Base-by-base conservation (phyloP, 805 yeast species). In the Clavispora santaluciae region DNA sequence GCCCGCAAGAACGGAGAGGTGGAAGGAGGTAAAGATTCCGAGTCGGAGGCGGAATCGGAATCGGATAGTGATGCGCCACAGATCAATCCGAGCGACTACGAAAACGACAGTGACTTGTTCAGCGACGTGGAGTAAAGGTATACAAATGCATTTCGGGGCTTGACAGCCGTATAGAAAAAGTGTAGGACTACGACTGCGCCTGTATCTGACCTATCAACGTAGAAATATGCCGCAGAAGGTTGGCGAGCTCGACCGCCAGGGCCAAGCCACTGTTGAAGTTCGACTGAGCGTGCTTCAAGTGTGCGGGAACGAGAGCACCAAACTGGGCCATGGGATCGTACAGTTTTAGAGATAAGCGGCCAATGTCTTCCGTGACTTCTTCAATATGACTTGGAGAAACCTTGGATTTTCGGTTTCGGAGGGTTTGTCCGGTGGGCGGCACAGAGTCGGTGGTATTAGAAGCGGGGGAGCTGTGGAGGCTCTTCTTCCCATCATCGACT, bases 41-140 rank as follows among this genome's bases (percentile, higher is more conserved):
- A 43, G n/a, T 56, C 45, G 20, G 55, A 45, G 18, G 62, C 54
- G 6, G 43, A 40, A 18, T 6, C 30, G 16, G 28, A 15, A 13
- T 9, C 7, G 2, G 60, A 46, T 18, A 46, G 54, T 20, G 70
- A 65, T 41, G 70, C 55, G 39, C 64, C 65, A 6, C 63, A 63
- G 41, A 60, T 69, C 40, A 56, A 66, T 40, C 64, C 71, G 6
- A 68, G 60, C 35, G 74, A 66, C 63, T 78, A 68, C 61, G 81
- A 61, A 58, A 65, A 54, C 64, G 81, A 63, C 61, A 73, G 69
- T 59, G 79, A 65, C 60, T 72, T 62, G 61, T 72, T 56, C 54
- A 66, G 66, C 55, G 72, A 59, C 40, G 48, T 50, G 6, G 63
- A 59, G 48, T 52, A 50, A 33, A 31, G 31, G 18, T 15, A 28